A percentile compares a stretch with the other conserved stretches of the same genome.
phyloP scores from a whole-genome alignment of 495 filamentous ascomycete genomes.

The Pseudomonodictys pantanalensis region DNA sequence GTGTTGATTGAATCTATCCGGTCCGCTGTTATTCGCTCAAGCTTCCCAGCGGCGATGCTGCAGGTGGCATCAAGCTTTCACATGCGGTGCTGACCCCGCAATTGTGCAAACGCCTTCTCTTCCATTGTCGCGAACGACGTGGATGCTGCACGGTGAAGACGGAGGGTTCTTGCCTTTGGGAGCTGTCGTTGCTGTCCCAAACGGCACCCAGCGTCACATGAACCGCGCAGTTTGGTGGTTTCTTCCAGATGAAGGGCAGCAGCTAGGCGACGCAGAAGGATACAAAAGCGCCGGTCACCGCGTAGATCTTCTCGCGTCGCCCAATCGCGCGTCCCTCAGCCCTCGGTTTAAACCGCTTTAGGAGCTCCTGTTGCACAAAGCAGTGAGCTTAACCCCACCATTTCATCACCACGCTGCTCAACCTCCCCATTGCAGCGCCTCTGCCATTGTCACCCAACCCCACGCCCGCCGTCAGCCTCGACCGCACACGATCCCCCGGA shows the following conservation, averaged over 20 bases:
- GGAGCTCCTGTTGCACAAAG: conserved; percentile 21
- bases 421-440: conserved; percentile 1
- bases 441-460: conserved; percentile 22
- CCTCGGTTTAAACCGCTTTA: conserved; percentile 7
- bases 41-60: not conserved
- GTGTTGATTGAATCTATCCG: no score
- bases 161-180: no score
- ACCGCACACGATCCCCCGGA: not conserved
- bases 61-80: not conserved
- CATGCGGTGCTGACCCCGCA: not conserved
- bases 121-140: no score
- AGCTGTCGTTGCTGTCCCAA: no score
- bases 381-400: conserved; percentile 28
- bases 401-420: conserved; percentile 21
- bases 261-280: no score
- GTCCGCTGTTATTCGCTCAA: not conserved
- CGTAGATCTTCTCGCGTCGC: conserved; percentile 10
- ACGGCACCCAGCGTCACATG: no score
- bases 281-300: conserved; percentile 5
- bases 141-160: no score
- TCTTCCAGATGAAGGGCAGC: no score
- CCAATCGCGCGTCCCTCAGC: no score
- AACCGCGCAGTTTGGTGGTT: no score
- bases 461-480: not conserved
- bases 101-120: not conserved